Base-by-base conservation (phyloP, 2,329 filamentous ascomycete genomes). In the Diaporthe capsici region DNA sequence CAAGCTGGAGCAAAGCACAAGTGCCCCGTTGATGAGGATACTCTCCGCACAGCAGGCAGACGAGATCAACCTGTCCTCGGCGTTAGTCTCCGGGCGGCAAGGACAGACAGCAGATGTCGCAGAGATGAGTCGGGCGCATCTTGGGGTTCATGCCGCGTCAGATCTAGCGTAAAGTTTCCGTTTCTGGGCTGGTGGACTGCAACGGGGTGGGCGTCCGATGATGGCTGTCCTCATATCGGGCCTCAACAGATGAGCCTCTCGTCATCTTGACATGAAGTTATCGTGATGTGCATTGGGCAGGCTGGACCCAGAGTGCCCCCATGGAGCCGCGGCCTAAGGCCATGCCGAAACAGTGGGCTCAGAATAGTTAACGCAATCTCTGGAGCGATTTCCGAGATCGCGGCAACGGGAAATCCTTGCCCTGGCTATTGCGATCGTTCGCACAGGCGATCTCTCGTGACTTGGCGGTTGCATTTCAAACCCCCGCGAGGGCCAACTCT, bases 91-190 rank as follows among this genome's bases (percentile, higher is more conserved):
- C 63, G 44, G 63, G 63, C 63, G 63, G 44, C 47, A 68, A 68
- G 47, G 55, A 68, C 72, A 49, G 28, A 47, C 51, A 49, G 72
- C 61, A 42, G 25, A 34, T 31, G 72, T 74, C 61, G 72, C 72
- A 70, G 72, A 74, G 51, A 49, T 70, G 72, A 60, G 72, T 15
- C 61, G 72, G 57, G 55, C 61, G n/a, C 61, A 34, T 74, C 61
- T 68, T 68, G 63, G 63, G 63, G 63, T 68, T 68, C 63, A 68
- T 68, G 63, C 63, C 63, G 63, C 63, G 63, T 39, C 63, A 68
- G 31, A 51, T 68, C 63, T 68, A 53, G 63, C 31, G 63, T 34
- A 68, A 39, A 68, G 63, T 68, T 68, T 68, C 63, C 39, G 28
- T 39, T 68, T 39, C 63, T 68, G 63, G 63, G 63, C 63, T 53